Evolutionary conservation across 140 eudicot genomes (phyloP).

Genomic region (Stevia rebaudiana): DNA sequence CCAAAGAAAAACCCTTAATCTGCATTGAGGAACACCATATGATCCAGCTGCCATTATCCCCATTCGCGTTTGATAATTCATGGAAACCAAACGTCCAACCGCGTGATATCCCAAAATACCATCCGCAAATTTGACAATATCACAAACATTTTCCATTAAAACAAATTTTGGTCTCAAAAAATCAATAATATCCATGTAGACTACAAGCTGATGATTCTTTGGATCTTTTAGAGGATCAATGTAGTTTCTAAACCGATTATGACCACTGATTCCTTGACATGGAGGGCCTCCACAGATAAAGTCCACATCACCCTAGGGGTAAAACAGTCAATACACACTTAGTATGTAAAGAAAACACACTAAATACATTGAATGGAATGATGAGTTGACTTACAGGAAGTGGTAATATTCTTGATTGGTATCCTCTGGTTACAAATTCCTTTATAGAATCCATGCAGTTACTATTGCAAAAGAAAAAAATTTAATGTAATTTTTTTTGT

Average conservation of each 20-base stretch:
- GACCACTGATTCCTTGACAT: conserved; percentile 93
- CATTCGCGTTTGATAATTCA: conserved; percentile 72
- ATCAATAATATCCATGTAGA: conserved; percentile 71
- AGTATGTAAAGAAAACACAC: background rate
- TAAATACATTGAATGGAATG: background rate
- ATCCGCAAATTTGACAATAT: conserved; percentile 55
- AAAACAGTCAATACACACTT: background rate
- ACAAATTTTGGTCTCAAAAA: conserved; percentile 60
- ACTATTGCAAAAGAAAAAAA: conserved; percentile 23
- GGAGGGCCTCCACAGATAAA: conserved; percentile 99
- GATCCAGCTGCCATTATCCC: conserved; percentile 98
- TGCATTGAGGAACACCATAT: conserved; percentile 81
- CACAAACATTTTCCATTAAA: conserved; percentile 87
- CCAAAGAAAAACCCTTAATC: conserved; percentile 81
- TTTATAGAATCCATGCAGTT: conserved; percentile 46
- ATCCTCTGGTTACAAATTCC: conserved; percentile 57
- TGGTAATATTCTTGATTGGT: conserved; percentile 56
- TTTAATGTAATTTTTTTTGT: background rate
- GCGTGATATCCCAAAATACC: conserved; percentile 72
- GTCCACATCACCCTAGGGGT: conserved; percentile 67
- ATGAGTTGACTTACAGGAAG: conserved; percentile 57
- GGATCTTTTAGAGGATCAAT: conserved; percentile 56
- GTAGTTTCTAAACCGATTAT: conserved; percentile 63
- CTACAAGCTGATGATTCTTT: conserved; percentile 68
- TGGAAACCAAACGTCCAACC: conserved; percentile 57